These are phyloP conservation scores for Alternaria burnsii DNA, from an alignment of 2,329 filamentous ascomycete species.

Conservation along the genomic window DNA sequence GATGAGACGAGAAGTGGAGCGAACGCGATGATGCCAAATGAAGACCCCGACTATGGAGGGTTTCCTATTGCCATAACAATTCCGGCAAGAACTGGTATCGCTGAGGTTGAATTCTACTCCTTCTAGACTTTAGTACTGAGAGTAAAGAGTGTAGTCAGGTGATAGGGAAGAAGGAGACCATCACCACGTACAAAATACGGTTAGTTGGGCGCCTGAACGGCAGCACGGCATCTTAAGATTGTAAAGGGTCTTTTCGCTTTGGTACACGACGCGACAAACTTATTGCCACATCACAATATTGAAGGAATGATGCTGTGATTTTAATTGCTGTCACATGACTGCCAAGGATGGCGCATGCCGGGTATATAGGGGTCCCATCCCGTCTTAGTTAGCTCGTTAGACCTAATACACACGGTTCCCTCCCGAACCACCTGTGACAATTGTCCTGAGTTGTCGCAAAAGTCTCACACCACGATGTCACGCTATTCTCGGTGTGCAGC, in stretches of 20 bases:
- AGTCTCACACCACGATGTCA: neutral
- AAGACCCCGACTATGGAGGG: constrained; percentile 64
- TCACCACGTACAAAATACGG: neutral
- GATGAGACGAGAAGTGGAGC: constrained; percentile 60
- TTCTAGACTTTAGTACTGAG: constrained; percentile 1
- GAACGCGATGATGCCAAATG: constrained; percentile 64
- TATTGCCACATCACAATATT: neutral
- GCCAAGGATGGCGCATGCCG: too few relatives aligned
- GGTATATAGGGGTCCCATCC: too few relatives aligned
- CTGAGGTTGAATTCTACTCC: constrained; percentile 23
- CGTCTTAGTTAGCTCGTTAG: too few relatives aligned
- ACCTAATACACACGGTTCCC: too few relatives aligned
- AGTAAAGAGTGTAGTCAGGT: neutral
- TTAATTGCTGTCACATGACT: too few relatives aligned
- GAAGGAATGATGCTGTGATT: neutral
- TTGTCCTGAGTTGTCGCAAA: neutral
- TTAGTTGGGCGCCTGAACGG: neutral
- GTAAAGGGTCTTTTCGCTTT: neutral
- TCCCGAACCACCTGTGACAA: too few relatives aligned
- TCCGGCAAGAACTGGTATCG: constrained; percentile 57
- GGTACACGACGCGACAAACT: neutral
- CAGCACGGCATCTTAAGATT: neutral
- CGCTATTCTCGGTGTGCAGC: neutral
- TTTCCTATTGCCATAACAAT: constrained; percentile 65
- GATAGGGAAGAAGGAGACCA: neutral